These are phyloP conservation scores for Tulasnella sp. DNA, from an alignment of 768 basidiomycete species.

Conservation along the genomic window DNA sequence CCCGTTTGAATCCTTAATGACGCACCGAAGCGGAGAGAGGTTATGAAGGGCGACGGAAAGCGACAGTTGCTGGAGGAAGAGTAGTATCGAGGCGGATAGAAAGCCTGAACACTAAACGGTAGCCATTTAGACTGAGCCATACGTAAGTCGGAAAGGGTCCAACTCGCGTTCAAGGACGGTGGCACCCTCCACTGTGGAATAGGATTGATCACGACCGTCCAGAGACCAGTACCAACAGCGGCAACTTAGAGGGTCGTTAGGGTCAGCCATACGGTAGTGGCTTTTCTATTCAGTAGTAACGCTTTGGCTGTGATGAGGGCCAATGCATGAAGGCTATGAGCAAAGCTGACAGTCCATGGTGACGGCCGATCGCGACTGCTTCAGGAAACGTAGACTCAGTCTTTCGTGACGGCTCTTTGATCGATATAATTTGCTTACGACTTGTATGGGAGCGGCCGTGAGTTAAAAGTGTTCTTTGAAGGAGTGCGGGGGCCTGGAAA, in stretches of 20 bases:
- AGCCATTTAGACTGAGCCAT: neutral
- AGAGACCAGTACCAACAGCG: conserved; percentile 35
- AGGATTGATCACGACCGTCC: conserved; percentile 44
- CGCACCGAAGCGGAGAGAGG: conserved; percentile 55
- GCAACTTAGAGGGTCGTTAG: conserved; percentile 43
- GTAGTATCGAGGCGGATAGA: conserved; percentile 51
- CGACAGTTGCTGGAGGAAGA: conserved; percentile 57
- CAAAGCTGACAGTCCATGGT: conserved; percentile 33
- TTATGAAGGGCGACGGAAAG: conserved; percentile 59
- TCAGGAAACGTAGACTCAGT: conserved; percentile 21
- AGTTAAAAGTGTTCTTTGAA: conserved; percentile 5
- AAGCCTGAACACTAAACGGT: conserved; percentile 55
- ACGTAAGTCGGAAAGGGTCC: conserved; percentile 7
- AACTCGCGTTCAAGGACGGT: conserved; percentile 41
- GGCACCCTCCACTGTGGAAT: conserved; percentile 37
- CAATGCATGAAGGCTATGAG: conserved; percentile 52
- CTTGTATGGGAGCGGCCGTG: neutral
- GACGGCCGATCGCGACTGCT: conserved; percentile 27
- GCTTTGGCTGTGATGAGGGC: conserved; percentile 55
- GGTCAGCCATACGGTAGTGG: conserved; percentile 65
- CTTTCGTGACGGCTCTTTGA: neutral
- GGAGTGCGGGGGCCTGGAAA: conserved; percentile 6
- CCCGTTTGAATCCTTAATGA: neutral
- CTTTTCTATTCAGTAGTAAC: conserved; percentile 51
- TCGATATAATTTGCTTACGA: neutral